Conservation (phyloP, 805 yeast species). For the Pachysolen tannophilus region DNA sequence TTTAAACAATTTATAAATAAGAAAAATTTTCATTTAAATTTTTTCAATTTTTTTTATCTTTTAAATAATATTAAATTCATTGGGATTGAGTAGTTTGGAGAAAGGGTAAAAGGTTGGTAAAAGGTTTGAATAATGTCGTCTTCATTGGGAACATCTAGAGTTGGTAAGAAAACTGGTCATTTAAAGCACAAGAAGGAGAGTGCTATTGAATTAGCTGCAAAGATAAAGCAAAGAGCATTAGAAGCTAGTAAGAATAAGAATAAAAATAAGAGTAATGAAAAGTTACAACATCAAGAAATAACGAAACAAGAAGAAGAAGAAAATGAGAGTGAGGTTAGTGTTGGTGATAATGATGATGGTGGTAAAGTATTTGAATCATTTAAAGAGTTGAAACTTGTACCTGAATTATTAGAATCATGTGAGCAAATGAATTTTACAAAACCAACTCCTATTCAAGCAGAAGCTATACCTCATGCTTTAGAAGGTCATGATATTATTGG, state of each 20-base stretch:
- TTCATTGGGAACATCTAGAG: too few relatives aligned
- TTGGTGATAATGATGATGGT: constrained; percentile 16
- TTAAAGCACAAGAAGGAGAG: constrained; percentile 7
- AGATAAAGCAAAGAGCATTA: constrained; percentile 24
- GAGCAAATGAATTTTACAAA: constrained; percentile 61
- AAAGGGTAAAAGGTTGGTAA: too few relatives aligned
- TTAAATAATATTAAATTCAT: too few relatives aligned
- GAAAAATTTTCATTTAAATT: too few relatives aligned
- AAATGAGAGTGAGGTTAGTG: too few relatives aligned
- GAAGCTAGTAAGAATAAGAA: constrained; percentile 12
- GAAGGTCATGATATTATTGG: constrained; percentile 92
- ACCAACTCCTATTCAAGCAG: constrained; percentile 93
- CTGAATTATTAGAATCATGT: constrained; percentile 76
- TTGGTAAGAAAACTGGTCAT: too few relatives aligned
- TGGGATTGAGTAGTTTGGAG: too few relatives aligned
- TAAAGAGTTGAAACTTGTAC: constrained; percentile 55
- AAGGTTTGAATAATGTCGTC: too few relatives aligned
- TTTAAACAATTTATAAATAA: not conserved
- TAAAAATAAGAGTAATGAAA: constrained; percentile 11
- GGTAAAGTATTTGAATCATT: constrained; percentile 27
- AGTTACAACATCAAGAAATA: constrained; percentile 1
- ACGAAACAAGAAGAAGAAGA: constrained; percentile 11
- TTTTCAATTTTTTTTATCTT: too few relatives aligned
- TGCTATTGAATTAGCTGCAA: constrained; percentile 6
- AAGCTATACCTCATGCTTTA: constrained; percentile 85